These are phyloP conservation scores for Globisporangium takayamanum DNA, from an alignment of 352 stramenopile genomes.

Conservation along the genomic window DNA sequence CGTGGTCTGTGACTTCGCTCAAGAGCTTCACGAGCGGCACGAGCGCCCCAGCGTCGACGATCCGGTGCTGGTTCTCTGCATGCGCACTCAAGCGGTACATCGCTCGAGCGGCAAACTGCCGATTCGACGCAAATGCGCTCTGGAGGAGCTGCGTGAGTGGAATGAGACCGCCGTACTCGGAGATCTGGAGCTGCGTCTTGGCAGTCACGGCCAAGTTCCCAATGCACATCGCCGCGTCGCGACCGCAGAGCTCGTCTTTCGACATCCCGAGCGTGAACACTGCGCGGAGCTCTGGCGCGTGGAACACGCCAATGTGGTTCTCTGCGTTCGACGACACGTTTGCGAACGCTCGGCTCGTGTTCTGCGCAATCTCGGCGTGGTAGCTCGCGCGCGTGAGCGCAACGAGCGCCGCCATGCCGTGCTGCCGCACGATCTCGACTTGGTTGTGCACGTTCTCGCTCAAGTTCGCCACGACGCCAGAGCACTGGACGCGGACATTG, in stretches of 20 bases:
- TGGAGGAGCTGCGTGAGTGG: slow-evolving; percentile 77
- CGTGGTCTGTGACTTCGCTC: slow-evolving; percentile 32
- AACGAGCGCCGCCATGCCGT: slow-evolving; percentile 58
- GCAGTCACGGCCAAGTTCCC: slow-evolving; percentile 90
- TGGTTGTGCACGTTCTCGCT: slow-evolving; percentile 92
- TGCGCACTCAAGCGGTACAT: slow-evolving; percentile 89
- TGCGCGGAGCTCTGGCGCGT: slow-evolving; percentile 61
- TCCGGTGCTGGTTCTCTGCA: slow-evolving; percentile 80
- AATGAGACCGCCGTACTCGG: slow-evolving; percentile 76
- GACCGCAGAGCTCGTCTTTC: slow-evolving; percentile 79
- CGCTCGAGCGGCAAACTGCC: slow-evolving; percentile 78
- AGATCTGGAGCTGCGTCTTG: slow-evolving; percentile 89
- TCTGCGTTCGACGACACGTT: slow-evolving; percentile 91
- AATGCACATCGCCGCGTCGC: slow-evolving; percentile 90
- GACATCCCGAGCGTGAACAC: slow-evolving; percentile 71
- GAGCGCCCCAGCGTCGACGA: slow-evolving; percentile 82
- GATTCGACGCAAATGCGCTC: slow-evolving; percentile 57
- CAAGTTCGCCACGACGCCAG: slow-evolving; percentile 86
- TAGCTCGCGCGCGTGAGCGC: slow-evolving; percentile 55
- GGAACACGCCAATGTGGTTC: slow-evolving; percentile 88
- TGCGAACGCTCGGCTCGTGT: slow-evolving; percentile 87
- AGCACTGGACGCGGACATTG: slow-evolving; percentile 86
- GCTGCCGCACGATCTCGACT: slow-evolving; percentile 75
- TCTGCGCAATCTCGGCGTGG: slow-evolving; percentile 72
- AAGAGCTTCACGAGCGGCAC: slow-evolving; percentile 68